Percentiles rank a stretch among this genome's conserved stretches.
Evolutionary conservation across 768 basidiomycete species (phyloP).

Genomic region (Tylopilus subfusipes): DNA sequence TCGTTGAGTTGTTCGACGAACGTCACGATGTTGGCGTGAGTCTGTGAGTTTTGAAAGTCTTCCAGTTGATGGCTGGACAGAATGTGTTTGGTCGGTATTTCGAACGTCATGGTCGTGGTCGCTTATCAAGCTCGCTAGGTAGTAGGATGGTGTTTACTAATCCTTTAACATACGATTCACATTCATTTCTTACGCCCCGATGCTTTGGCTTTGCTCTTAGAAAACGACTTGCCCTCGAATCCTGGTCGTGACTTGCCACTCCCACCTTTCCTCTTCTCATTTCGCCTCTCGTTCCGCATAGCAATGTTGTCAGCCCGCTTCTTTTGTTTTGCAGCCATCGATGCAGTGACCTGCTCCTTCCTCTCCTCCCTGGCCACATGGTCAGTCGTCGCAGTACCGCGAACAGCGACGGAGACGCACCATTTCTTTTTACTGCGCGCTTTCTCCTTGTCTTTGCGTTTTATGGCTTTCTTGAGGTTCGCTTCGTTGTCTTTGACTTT

Average conservation of each 20-base stretch:
- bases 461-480: conserved; percentile 87
- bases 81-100: no score
- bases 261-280: conserved; percentile 52
- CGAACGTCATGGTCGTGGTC: conserved; percentile 38
- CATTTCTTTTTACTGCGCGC: conserved; percentile 79
- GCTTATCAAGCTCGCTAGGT: background rate
- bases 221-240: conserved; percentile 83
- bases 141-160: background rate
- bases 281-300: conserved; percentile 72
- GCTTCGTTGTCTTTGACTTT: conserved; percentile 88
- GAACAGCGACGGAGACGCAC: conserved; percentile 41
- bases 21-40: no score
- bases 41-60: conserved; percentile 79
- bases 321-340: conserved; percentile 84
- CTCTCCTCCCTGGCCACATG: conserved; percentile 68
- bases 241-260: conserved; percentile 73
- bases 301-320: conserved; percentile 91
- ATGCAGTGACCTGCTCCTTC: conserved; percentile 69
- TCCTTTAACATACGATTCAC: no score
- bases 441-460: conserved; percentile 91
- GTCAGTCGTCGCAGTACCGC: background rate
- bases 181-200: conserved; percentile 22
- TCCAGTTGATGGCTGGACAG: conserved; percentile 70
- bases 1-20: conserved; percentile 78
- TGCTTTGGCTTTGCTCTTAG: conserved; percentile 44